Base-by-base conservation (phyloP, 306 rosid species). In the Cicer chorassanicum region DNA sequence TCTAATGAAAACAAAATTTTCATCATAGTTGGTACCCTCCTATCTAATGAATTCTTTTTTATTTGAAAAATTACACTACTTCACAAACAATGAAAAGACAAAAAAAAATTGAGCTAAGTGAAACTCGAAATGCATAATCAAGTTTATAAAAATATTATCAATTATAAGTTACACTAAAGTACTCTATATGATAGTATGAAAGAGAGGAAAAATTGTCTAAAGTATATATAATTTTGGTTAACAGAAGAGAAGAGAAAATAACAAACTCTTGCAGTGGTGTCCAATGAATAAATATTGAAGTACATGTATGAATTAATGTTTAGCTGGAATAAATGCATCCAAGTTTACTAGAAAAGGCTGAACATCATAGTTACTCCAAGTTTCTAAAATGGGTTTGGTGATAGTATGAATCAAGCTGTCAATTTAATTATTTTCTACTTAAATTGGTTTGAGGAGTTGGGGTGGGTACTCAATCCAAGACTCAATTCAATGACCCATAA, bases 361-460 rank as follows among this genome's bases (percentile, higher is more conserved):
- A 78, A 75, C 85, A 81, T 80, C 60, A 61, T 78, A 61, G 41
- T 71, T 65, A 85, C 82, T 76, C 61, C 45, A 44, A 43, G 4
- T 66, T 85, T 1, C 82, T 64, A 44, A 71, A 49, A 14, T 71
- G 0, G 79, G 79, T 39, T 72, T 76, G 54, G 15, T 72, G 79
- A 67, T 76, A 72, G 49, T 4, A 59, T 54, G 78, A 14, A 61
- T 18, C 74, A 76, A 79, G 64, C 75, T 82, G 68, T 82, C 82
- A 51, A 78, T 44, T 82, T 60, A 80, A 55, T 79, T 70, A 0
- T 70, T 75, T 74, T 62, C 83, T 59, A 54, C 48, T 48, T 63
- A 15, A 34, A 60, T 49, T 51, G 1, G 6, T 44, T 40, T 69
- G 15, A 51, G 78, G 63, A 55, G 72, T 51, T 83, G 75, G 51